A percentile compares a stretch with the other conserved stretches of the same genome.
Evolutionary conservation across 148 eudicot genomes (phyloP).

Genomic region (Vaccinium darrowii): DNA sequence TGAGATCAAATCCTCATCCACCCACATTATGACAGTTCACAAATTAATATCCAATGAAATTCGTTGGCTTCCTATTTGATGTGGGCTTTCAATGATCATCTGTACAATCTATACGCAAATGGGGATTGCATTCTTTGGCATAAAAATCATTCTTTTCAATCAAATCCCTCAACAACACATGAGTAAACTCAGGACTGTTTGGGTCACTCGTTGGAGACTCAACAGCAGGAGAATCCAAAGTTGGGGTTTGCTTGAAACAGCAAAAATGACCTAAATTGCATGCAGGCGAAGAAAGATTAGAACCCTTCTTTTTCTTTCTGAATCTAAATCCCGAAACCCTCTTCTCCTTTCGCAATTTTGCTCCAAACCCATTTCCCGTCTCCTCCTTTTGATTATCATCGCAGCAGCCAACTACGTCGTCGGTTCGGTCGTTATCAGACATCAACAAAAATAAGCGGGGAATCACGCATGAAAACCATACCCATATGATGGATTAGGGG

Average conservation of each 20-base stretch:
- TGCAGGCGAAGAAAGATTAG: conserved; percentile 8
- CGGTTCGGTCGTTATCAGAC: conserved; percentile 2
- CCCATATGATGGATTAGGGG: neutral
- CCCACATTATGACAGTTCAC: no score
- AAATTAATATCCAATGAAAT: no score
- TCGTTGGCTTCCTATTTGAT: neutral
- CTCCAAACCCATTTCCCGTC: neutral
- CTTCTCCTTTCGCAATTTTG: conserved; percentile 11
- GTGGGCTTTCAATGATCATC: neutral
- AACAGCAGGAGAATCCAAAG: conserved; percentile 36
- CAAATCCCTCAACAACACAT: conserved; percentile 44
- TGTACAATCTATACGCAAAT: conserved; percentile 25
- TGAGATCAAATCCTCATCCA: no score
- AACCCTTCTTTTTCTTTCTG: conserved; percentile 31
- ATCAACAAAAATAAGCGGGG: neutral
- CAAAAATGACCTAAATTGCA: conserved; percentile 28
- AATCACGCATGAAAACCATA: neutral
- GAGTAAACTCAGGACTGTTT: conserved; percentile 32
- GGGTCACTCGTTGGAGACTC: conserved; percentile 32
- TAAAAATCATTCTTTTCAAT: conserved; percentile 81
- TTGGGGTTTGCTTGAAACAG: conserved; percentile 41
- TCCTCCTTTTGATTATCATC: neutral
- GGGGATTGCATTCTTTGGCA: conserved; percentile 71
- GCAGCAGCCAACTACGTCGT: neutral
- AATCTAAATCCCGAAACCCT: conserved; percentile 22